phyloP scores from a whole-genome alignment of 371 early-diverging fungal genomes.

The Mucor plumbeus region DNA sequence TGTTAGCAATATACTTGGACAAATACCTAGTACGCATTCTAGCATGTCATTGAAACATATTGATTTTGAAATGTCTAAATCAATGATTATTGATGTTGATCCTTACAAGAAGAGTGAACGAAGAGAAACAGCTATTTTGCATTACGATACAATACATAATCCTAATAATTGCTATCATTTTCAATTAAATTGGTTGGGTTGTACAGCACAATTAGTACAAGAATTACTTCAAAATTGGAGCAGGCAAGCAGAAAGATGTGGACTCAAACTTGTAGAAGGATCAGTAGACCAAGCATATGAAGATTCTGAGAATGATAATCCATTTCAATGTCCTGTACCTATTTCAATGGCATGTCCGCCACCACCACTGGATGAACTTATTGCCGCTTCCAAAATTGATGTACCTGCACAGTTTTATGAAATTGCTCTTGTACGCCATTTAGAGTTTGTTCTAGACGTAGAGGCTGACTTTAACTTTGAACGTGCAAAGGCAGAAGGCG shows the following conservation, averaged over 20 bases:
- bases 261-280: slow-evolving; percentile 90
- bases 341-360: slow-evolving; percentile 73
- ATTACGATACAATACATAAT: slow-evolving; percentile 92
- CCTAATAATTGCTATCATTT: slow-evolving; percentile 89
- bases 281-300: slow-evolving; percentile 83
- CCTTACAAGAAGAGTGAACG: slow-evolving; percentile 74
- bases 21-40: slow-evolving; percentile 23
- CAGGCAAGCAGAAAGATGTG: slow-evolving; percentile 86
- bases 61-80: slow-evolving; percentile 60
- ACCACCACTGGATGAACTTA: slow-evolving; percentile 57
- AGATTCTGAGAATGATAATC: slow-evolving; percentile 77
- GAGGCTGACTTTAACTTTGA: slow-evolving; percentile 82
- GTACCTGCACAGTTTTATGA: slow-evolving; percentile 82
- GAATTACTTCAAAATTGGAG: slow-evolving; percentile 88
- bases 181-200: slow-evolving; percentile 94
- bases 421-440: slow-evolving; percentile 78
- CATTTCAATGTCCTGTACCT: slow-evolving; percentile 84
- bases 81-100: slow-evolving; percentile 82
- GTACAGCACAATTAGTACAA: slow-evolving; percentile 90
- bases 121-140: slow-evolving; percentile 85
- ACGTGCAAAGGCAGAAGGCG: slow-evolving; percentile 47
- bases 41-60: slow-evolving; percentile 4
- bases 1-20: slow-evolving; percentile 12
- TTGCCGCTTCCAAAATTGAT: slow-evolving; percentile 45
- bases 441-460: slow-evolving; percentile 93